Conservation (phyloP, 1,139 yeast species). For the Kurtzmaniella quercitrusa region DNA sequence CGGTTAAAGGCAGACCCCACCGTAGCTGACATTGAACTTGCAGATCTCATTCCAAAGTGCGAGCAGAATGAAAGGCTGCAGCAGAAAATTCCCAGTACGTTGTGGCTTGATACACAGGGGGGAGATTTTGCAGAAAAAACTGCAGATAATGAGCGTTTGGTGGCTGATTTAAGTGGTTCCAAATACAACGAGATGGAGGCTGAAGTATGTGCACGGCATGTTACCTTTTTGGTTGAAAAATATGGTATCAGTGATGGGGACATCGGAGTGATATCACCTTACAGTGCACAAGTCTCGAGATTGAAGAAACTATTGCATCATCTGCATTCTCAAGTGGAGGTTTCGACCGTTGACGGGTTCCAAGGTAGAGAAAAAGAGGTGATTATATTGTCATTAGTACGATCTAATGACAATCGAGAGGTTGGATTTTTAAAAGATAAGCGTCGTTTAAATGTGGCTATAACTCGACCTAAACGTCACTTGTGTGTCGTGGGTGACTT, state of each 20-base stretch:
- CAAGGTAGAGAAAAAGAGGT: slow-evolving; percentile 76
- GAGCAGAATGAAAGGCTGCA: slow-evolving; percentile 37
- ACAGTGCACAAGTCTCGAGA: slow-evolving; percentile 76
- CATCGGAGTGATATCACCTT: slow-evolving; percentile 86
- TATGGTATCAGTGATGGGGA: slow-evolving; percentile 43
- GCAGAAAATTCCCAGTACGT: slow-evolving; percentile 24
- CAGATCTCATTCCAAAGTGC: slow-evolving; percentile 38
- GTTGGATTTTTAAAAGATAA: slow-evolving; percentile 76
- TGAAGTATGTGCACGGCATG: slow-evolving; percentile 52
- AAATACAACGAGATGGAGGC: slow-evolving; percentile 77
- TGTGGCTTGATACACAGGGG: slow-evolving; percentile 95
- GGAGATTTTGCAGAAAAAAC: slow-evolving; percentile 67
- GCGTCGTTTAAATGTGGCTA: slow-evolving; percentile 80
- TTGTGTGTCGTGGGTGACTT: slow-evolving; percentile 83
- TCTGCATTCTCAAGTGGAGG: slow-evolving; percentile 24
- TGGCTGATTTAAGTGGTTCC: slow-evolving; percentile 37
- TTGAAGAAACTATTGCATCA: slow-evolving; percentile 44
- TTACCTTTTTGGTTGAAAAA: background rate
- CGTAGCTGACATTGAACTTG: slow-evolving; percentile 50
- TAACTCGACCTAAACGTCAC: slow-evolving; percentile 86
- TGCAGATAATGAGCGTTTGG: slow-evolving; percentile 25
- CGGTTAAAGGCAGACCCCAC: slow-evolving; percentile 58
- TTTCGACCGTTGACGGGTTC: slow-evolving; percentile 46
- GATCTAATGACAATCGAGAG: slow-evolving; percentile 48
- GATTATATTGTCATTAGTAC: slow-evolving; percentile 49